phyloP scores from a whole-genome alignment of 495 filamentous ascomycete genomes.

The Penicillium antarcticum region DNA sequence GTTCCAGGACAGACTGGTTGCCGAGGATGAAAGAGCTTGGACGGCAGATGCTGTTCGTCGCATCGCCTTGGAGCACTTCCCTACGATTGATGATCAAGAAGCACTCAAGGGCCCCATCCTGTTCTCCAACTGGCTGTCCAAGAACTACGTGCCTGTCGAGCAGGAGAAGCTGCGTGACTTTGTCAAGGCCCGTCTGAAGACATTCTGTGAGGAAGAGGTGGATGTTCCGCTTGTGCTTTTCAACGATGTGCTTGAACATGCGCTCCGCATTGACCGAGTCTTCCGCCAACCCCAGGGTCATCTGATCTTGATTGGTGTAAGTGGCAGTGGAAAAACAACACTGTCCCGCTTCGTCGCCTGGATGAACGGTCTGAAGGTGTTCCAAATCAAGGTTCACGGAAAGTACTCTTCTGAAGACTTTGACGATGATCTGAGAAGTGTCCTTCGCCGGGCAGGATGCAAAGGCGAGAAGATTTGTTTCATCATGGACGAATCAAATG shows the following conservation, averaged over 20 bases:
- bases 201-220: constrained; percentile 99
- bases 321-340: constrained; percentile 97
- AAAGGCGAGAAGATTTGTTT: constrained; percentile 99
- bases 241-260: constrained; percentile 97
- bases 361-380: constrained; percentile 99
- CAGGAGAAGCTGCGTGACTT: constrained; percentile 92
- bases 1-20: constrained; percentile 94
- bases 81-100: constrained; percentile 80
- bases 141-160: constrained; percentile 95
- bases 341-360: constrained; percentile 96
- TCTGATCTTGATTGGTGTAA: constrained; percentile 96
- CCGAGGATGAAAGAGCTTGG: constrained; percentile 93
- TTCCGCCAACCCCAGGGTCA: constrained; percentile 98
- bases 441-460: constrained; percentile 89
- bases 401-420: constrained; percentile 99
- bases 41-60: constrained; percentile 79
- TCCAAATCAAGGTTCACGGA: constrained; percentile 99
- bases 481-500: constrained; percentile 99
- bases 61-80: constrained; percentile 89
- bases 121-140: constrained; percentile 99
- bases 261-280: constrained; percentile 94
- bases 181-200: constrained; percentile 93
- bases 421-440: constrained; percentile 92
- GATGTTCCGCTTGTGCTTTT: constrained; percentile 97
- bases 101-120: constrained; percentile 92